Percentiles rank a stretch among this genome's conserved stretches.
Conservation (phyloP, 257 asterid genomes). For the Schizonepeta tenuifolia region DNA sequence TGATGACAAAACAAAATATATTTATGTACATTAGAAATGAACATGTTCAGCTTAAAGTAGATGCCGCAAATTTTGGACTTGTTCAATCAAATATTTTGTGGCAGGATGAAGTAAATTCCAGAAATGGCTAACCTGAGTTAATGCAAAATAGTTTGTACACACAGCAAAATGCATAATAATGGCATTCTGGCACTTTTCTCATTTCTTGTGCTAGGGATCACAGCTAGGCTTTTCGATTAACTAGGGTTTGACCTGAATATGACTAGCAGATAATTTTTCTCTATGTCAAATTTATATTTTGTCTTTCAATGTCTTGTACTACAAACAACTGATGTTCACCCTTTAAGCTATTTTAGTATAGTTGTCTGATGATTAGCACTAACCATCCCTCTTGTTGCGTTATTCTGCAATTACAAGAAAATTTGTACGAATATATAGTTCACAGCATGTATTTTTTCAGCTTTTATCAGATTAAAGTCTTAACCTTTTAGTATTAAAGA, state of each 20-base stretch:
- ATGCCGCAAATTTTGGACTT: conserved; percentile 13
- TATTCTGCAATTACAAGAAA: neutral
- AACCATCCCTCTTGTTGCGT: neutral
- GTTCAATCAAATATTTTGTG: neutral
- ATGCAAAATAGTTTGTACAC: neutral
- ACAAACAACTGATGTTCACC: neutral
- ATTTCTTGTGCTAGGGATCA: neutral
- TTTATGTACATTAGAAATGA: neutral
- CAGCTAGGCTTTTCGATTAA: neutral
- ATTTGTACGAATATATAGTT: neutral
- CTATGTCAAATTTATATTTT: neutral
- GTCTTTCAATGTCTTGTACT: neutral
- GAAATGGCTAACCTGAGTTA: neutral
- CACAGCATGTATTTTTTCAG: neutral
- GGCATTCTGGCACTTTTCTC: neutral
- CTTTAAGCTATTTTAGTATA: neutral
- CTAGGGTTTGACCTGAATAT: neutral
- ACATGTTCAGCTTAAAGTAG: neutral
- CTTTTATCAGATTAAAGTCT: neutral
- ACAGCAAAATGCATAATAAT: conserved; percentile 4
- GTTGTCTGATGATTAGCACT: neutral
- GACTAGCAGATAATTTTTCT: neutral
- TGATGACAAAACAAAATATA: conserved; percentile 4
- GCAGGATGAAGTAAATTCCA: neutral
- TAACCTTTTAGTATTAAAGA: neutral